Evolutionary conservation across 768 basidiomycete species (phyloP), one percentile per base, ranked within the genome.

Genomic region (Leccinum aurantiacum): DNA sequence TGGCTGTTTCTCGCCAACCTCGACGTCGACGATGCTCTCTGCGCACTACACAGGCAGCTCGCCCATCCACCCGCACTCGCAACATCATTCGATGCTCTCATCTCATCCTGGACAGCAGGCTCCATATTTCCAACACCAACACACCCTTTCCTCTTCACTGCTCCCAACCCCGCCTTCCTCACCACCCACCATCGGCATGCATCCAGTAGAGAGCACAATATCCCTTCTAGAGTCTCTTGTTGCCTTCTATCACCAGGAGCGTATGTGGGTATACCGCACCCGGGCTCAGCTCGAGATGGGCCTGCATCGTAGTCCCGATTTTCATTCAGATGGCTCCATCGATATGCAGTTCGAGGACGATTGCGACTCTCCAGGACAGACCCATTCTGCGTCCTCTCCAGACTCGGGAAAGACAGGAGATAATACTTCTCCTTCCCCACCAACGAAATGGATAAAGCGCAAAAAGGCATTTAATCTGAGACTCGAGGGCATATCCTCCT

Each of bases 1-100:
- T 27, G 37, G 38, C 29, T 14, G 31, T 31, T 27, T 24, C n/a
- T 25, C 27, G n/a, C 29, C 53, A 15, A 53, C 54, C 37, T 33
- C 25, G 59, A 50, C 57, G 10, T 60, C 46, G 58, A 41, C 57
- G 65, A 96, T 94, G 96, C 97, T 96, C 61, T 96, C 97, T 13
- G 58, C 64, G 1, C 71, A 74, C 46, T 73, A 63, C 59, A 53
- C 65, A 8, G 29, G 54, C 58, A 59, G 55, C 27, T 59, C 71
- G n/a, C 64, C 60, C 53, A 44, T 44, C 8, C 67, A 65, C 25
- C 61, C 64, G 7, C 66, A 63, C n/a, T 17, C 62, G 22, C 72
- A 67, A 29, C 65, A 68, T 64, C 65, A 67, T 57, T 61, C 63
- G 37, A 73, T 74, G 41, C 65, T 74, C n/a, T 65, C 63, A 52